These are phyloP conservation scores for Lasiodiplodia hormozganensis DNA, from an alignment of 2,329 filamentous ascomycete genomes.

Conservation along the genomic window DNA sequence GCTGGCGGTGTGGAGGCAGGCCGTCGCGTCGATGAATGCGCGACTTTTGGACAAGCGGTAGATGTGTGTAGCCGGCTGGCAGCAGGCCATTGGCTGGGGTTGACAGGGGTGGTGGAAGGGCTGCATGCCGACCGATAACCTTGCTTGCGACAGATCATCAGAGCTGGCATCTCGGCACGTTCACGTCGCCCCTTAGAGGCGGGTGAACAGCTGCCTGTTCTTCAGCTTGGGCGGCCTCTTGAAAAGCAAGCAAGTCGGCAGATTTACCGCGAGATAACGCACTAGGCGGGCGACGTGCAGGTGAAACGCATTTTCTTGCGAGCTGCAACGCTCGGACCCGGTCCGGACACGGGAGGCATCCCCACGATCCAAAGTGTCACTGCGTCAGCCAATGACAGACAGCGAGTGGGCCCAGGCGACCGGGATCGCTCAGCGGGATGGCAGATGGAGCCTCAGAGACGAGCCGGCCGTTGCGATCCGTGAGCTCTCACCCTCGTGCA, in stretches of 20 bases:
- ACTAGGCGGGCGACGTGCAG: background rate
- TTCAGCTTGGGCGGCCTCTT: slow-evolving; percentile 3
- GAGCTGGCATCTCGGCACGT: background rate
- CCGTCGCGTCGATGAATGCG: slow-evolving; percentile 10
- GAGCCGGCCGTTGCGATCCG: slow-evolving; percentile 20
- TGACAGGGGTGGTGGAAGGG: slow-evolving; percentile 11
- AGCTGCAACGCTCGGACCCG: slow-evolving; percentile 3
- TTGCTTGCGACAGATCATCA: slow-evolving; percentile 15
- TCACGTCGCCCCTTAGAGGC: background rate
- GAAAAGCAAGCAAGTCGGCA: slow-evolving; percentile 1
- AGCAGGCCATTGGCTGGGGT: slow-evolving; percentile 4
- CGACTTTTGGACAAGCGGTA: slow-evolving; percentile 9
- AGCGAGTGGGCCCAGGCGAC: background rate
- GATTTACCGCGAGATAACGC: background rate
- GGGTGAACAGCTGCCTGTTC: background rate
- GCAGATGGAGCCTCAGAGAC: slow-evolving; percentile 22
- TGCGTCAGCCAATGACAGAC: slow-evolving; percentile 8
- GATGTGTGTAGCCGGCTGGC: slow-evolving; percentile 14
- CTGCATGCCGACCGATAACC: slow-evolving; percentile 22
- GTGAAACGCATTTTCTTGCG: slow-evolving; percentile 18
- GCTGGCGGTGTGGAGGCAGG: background rate
- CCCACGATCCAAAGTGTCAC: slow-evolving; percentile 12
- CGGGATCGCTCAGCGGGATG: background rate
- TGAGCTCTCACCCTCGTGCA: slow-evolving; percentile 1
- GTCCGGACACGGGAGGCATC: slow-evolving; percentile 3